A percentile compares a stretch with the other conserved stretches of the same genome.
Conservation (phyloP, 1,284 basidiomycete species). For the Cryptococcus jaspeensis region DNA sequence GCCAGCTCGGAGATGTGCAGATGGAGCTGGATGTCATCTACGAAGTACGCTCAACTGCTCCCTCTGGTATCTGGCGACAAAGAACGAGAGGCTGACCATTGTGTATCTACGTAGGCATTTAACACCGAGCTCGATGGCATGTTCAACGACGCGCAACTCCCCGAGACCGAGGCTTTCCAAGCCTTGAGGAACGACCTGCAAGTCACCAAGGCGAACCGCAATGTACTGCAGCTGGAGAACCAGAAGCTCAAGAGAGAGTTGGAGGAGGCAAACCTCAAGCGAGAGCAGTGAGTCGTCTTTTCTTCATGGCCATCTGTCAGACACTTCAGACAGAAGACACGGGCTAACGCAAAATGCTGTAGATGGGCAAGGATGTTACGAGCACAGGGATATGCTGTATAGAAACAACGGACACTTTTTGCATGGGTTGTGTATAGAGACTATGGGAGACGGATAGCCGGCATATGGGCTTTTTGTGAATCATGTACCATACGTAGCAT, state of each 20-base stretch:
- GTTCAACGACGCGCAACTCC: slow-evolving; percentile 75
- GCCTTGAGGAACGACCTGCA: slow-evolving; percentile 70
- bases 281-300: slow-evolving; percentile 68
- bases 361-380: slow-evolving; percentile 68
- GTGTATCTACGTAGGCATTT: slow-evolving; percentile 65
- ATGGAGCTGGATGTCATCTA: slow-evolving; percentile 87
- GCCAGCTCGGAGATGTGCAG: slow-evolving; percentile 69
- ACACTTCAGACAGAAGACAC: not conserved
- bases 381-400: slow-evolving; percentile 54
- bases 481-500: too few relatives aligned
- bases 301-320: too few relatives aligned
- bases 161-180: slow-evolving; percentile 71
- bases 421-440: not conserved
- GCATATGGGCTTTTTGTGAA: too few relatives aligned
- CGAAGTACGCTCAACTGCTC: slow-evolving; percentile 59
- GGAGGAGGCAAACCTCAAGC: slow-evolving; percentile 68
- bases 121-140: slow-evolving; percentile 87
- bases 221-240: slow-evolving; percentile 70
- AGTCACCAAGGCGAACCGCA: slow-evolving; percentile 70
- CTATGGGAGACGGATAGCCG: too few relatives aligned
- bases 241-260: slow-evolving; percentile 70
- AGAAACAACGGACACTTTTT: not conserved
- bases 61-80: too few relatives aligned
- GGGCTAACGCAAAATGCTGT: not conserved
- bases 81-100: slow-evolving; percentile 5